These are phyloP conservation scores for Salvia miltiorrhiza DNA, from an alignment of 257 asterid genomes.

Conservation along the genomic window DNA sequence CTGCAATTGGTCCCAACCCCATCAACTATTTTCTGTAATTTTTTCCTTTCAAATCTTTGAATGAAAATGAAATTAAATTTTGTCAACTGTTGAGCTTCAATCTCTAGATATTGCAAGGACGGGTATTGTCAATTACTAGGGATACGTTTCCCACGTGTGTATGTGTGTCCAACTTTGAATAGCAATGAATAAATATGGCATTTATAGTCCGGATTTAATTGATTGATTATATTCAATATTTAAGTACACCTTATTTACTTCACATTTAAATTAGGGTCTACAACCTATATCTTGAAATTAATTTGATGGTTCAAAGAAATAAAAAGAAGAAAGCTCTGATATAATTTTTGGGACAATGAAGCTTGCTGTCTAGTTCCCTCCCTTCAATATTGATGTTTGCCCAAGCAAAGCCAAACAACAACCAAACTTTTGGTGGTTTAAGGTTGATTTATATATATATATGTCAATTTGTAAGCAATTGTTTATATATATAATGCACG, in stretches of 20 bases:
- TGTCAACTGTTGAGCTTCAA: slow-evolving; percentile 19
- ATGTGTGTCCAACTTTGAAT: background rate
- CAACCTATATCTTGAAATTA: background rate
- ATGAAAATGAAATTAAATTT: slow-evolving; percentile 16
- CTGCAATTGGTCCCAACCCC: slow-evolving; percentile 28
- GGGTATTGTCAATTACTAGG: background rate
- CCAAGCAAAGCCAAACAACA: background rate
- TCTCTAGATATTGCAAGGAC: background rate
- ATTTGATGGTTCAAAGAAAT: background rate
- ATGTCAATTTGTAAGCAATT: slow-evolving; percentile 20
- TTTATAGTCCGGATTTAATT: background rate
- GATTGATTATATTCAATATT: background rate
- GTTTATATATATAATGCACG: no score
- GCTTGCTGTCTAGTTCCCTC: slow-evolving; percentile 7
- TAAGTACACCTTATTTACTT: background rate
- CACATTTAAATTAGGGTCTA: background rate
- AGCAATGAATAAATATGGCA: background rate
- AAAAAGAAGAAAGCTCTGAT: background rate
- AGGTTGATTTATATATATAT: background rate
- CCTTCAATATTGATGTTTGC: background rate
- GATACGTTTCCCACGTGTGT: slow-evolving; percentile 1
- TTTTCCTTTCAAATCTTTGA: background rate
- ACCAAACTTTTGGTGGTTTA: background rate
- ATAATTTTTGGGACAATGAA: background rate
- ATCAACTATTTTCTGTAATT: background rate